Base-by-base conservation (phyloP, 495 filamentous ascomycete species). In the Hypoxylon lenormandii region DNA sequence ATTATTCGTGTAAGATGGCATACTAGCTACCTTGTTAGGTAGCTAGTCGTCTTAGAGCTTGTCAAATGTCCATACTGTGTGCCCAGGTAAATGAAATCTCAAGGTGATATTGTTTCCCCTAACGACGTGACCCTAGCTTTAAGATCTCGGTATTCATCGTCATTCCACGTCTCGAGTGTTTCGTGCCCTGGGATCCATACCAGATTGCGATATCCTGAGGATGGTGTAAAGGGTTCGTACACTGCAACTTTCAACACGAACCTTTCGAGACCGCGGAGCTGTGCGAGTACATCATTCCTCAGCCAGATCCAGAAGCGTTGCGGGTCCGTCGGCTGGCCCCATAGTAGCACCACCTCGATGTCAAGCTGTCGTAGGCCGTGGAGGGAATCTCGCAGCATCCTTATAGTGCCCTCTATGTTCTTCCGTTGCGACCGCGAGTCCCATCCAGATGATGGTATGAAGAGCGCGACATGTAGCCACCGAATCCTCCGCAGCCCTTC, bases 181-280 rank as follows among this genome's bases (percentile, higher is more conserved):
- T 66, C 70, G 3, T 36, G 48, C 2, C 26, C 8, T 10, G 60
- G 59, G 19, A 18, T 40, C 59, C 59, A 69, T 0, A n/a, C n/a
- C n/a, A n/a, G n/a, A n/a, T 33, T 42, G 0, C 36, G 50, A 1
- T 21, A 28, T 18, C 15, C 38, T 13, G 37, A 13, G 22, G 30
- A 18, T 5, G 13, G n/a, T 10, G 12, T 30, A 33, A 67, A 52
- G 1, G 65, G 43, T 10, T 38, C 19, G 28, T 64, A 67, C 12
- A 54, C 69, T 5, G 53, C 40, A 3, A 64, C 18, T 22, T 72
- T 72, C 10, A 72, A 30, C 28, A 72, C 69, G 16, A 72, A 69
- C 10, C 12, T 50, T 1, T 72, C 64, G 11, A 72, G 22, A 11
- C 65, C 55, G 1, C 54, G 28, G 13, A 72, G 36, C 30, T 72